Evolutionary conservation across 2,329 filamentous ascomycete genomes (phyloP), one percentile per base, ranked within the genome.

Genomic region (Apiospora rasikravindrae): DNA sequence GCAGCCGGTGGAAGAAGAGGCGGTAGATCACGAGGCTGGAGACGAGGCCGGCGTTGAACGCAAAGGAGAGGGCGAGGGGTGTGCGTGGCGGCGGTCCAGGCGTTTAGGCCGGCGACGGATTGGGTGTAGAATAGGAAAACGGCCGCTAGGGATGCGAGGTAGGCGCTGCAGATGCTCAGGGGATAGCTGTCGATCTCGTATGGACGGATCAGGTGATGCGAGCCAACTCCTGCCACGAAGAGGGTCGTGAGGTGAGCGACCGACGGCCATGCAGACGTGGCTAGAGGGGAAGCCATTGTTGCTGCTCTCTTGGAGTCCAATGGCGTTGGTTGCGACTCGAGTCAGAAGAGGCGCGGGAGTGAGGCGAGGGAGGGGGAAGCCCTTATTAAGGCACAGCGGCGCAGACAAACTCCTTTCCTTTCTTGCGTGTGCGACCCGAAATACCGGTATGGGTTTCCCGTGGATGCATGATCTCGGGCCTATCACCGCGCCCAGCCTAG

Each of bases 1-100:
- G 66, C 44, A 74, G 67, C n/a, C 73, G 26, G 44, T 73, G 73
- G 51, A 73, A 73, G 22, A 74, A 71, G 44, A 26, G 67, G 16
- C 73, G 42, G 33, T 74, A 70, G 4, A 70, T 10, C 13, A 70
- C 8, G 1, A 70, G 33, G 53, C 49, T 61, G 26, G 29, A 10
- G 11, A 14, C 11, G n/a, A 64, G 40, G 8, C 69, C 69, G 19
- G 24, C 24, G 40, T 61, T 61, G 40, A 70, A 70, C 5, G 33
- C 42, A 10, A 16, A n/a, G 0, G 69, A 24, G 4, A 66, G 13
- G 4, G n/a, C 22, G 1, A 66, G 5, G 5, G 26, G 40, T 70
- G 26, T 42, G 33, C 33, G 44, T 0, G 8, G 16, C 19, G 11
- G 29, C 47, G 26, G 37, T 16, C 42, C n/a, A 4, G 11, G 19